These are phyloP conservation scores for Globisporangium solare DNA, from an alignment of 352 stramenopile genomes.

Conservation along the genomic window DNA sequence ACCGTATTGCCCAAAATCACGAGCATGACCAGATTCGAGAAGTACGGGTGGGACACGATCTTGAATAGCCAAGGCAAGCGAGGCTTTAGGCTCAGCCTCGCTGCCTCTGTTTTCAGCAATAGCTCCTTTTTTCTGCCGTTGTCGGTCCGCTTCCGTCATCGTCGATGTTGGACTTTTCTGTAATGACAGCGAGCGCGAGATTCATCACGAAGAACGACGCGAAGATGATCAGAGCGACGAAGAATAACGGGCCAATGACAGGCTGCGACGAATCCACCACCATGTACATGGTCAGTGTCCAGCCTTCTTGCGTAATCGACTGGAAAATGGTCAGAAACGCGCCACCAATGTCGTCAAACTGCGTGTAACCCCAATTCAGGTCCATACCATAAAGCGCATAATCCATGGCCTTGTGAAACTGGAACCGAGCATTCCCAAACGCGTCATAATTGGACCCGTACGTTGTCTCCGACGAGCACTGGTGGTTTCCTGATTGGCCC, in stretches of 20 bases:
- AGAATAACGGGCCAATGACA: constrained; percentile 75
- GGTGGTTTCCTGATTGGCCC: constrained; percentile 43
- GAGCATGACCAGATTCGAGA: constrained; percentile 58
- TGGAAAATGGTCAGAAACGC: constrained; percentile 94
- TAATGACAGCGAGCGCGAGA: constrained; percentile 90
- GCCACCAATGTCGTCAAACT: constrained; percentile 90
- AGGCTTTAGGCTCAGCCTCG: constrained; percentile 24
- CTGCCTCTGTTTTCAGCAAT: constrained; percentile 22
- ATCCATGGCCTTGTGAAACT: constrained; percentile 34
- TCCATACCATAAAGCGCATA: constrained; percentile 45
- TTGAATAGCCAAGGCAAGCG: constrained; percentile 39
- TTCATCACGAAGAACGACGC: constrained; percentile 94
- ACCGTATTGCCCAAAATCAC: constrained; percentile 85
- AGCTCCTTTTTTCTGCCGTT: constrained; percentile 28
- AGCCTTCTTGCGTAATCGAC: constrained; percentile 92
- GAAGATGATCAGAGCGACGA: constrained; percentile 88
- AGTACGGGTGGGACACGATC: constrained; percentile 56
- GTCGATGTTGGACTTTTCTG: constrained; percentile 84
- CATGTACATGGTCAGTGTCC: constrained; percentile 92
- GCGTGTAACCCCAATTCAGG: constrained; percentile 89
- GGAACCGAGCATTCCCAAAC: constrained; percentile 67
- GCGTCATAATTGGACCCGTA: constrained; percentile 72
- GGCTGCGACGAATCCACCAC: constrained; percentile 58
- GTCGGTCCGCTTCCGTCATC: constrained; percentile 26
- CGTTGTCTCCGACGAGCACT: constrained; percentile 28